Evolutionary conservation across 2,329 filamentous ascomycete genomes (phyloP).

Genomic region (Diplodia sapinea): DNA sequence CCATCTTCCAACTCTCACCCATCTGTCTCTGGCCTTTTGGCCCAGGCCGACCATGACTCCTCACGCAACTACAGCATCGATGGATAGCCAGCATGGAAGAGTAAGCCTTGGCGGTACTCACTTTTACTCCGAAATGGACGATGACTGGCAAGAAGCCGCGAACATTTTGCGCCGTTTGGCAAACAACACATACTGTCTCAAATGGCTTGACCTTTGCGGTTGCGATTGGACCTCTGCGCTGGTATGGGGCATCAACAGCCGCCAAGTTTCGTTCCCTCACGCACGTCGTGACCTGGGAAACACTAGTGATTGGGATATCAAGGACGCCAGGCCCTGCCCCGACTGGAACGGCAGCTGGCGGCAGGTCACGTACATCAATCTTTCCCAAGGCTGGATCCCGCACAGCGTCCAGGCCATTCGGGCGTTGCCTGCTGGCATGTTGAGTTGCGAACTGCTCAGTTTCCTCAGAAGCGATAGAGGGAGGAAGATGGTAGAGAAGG

Average conservation of each 20-base stretch:
- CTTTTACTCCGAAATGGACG: slow-evolving; percentile 59
- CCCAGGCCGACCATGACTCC: slow-evolving; percentile 64
- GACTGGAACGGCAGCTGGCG: slow-evolving; percentile 53
- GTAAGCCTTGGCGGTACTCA: slow-evolving; percentile 59
- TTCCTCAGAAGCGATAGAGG: slow-evolving; percentile 45
- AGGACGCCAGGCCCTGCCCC: slow-evolving; percentile 35
- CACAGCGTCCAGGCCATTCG: slow-evolving; percentile 39
- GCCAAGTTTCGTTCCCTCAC: slow-evolving; percentile 32
- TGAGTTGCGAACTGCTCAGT: slow-evolving; percentile 44
- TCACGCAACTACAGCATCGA: slow-evolving; percentile 55
- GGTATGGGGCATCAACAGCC: slow-evolving; percentile 43
- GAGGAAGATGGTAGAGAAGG: slow-evolving; percentile 31
- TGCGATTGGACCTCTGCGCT: slow-evolving; percentile 64
- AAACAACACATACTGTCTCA: slow-evolving; percentile 61
- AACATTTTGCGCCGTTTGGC: slow-evolving; percentile 63
- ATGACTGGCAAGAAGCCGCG: slow-evolving; percentile 63
- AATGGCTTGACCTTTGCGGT: slow-evolving; percentile 67
- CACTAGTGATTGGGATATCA: slow-evolving; percentile 15
- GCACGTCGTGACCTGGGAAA: not conserved
- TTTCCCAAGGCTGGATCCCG: slow-evolving; percentile 55
- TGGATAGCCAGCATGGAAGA: slow-evolving; percentile 50
- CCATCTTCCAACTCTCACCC: slow-evolving; percentile 62
- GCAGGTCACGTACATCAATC: slow-evolving; percentile 50
- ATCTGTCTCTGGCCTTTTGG: slow-evolving; percentile 68
- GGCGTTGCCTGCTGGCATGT: slow-evolving; percentile 44